Conservation (phyloP, 805 yeast species). For the Kregervanrija fluxuum region DNA sequence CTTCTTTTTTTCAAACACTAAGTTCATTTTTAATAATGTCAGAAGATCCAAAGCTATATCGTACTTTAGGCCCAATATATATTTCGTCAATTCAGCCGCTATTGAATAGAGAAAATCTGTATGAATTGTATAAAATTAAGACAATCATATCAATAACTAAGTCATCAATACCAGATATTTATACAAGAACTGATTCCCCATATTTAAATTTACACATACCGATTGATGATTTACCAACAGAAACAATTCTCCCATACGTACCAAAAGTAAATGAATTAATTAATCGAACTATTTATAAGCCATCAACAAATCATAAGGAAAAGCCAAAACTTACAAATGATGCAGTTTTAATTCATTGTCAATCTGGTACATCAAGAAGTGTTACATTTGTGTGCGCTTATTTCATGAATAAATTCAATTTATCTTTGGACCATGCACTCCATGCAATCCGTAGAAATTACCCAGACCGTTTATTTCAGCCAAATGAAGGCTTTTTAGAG, state of each 20-base stretch:
- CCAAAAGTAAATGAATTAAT: conserved; percentile 61
- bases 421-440: conserved; percentile 54
- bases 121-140: conserved; percentile 47
- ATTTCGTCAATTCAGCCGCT: conserved; percentile 70
- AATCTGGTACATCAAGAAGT: conserved; percentile 46
- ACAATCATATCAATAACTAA: conserved; percentile 67
- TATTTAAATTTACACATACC: conserved; percentile 55
- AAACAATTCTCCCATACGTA: conserved; percentile 58
- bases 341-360: conserved; percentile 40
- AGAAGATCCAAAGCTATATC: conserved; percentile 24
- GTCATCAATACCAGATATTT: conserved; percentile 50
- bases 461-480: conserved; percentile 40
- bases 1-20: too few species aligned
- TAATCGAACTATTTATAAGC: conserved; percentile 48
- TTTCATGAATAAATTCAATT: conserved; percentile 45
- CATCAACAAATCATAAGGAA: conserved; percentile 26
- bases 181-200: conserved; percentile 28
- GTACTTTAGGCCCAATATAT: conserved; percentile 76
- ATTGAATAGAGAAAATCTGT: conserved; percentile 43
- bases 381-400: conserved; percentile 40
- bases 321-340: conserved; percentile 8
- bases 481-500: conserved; percentile 66
- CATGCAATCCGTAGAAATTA: conserved; percentile 69
- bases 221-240: conserved; percentile 64
- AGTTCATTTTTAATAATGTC: neutral